These are phyloP conservation scores for Trapa bicornis DNA, from an alignment of 345 rosid species.

Conservation along the genomic window DNA sequence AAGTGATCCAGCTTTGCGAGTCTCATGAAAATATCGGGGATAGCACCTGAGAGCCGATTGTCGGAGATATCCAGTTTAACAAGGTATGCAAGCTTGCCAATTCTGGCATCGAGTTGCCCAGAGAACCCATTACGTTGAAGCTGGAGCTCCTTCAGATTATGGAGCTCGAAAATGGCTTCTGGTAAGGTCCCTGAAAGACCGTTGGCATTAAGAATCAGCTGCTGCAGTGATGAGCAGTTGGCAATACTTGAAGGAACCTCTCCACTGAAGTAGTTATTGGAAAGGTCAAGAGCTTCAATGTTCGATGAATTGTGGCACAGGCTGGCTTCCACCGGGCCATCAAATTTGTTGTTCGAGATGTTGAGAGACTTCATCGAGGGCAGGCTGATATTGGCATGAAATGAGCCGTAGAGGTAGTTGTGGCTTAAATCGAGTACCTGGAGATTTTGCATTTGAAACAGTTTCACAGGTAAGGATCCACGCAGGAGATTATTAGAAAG, in stretches of 20 bases:
- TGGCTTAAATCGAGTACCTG: slow-evolving; percentile 47
- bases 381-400: slow-evolving; percentile 30
- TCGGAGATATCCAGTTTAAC: slow-evolving; percentile 8
- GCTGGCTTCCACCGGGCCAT: slow-evolving; percentile 36
- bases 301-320: slow-evolving; percentile 29
- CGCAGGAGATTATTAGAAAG: slow-evolving; percentile 44
- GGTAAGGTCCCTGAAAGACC: slow-evolving; percentile 40
- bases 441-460: slow-evolving; percentile 33
- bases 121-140: slow-evolving; percentile 8
- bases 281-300: slow-evolving; percentile 21
- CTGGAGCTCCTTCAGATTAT: neutral
- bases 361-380: slow-evolving; percentile 32
- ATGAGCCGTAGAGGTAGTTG: slow-evolving; percentile 33
- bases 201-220: slow-evolving; percentile 52
- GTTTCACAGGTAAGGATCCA: slow-evolving; percentile 34
- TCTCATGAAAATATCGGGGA: slow-evolving; percentile 8
- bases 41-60: slow-evolving; percentile 2
- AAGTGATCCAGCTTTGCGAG: slow-evolving; percentile 10
- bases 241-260: slow-evolving; percentile 31
- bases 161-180: slow-evolving; percentile 27
- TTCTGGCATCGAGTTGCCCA: neutral
- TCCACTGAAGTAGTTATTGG: slow-evolving; percentile 51
- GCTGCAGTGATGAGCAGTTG: slow-evolving; percentile 30
- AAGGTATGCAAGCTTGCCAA: slow-evolving; percentile 7
- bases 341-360: slow-evolving; percentile 35